A percentile compares a stretch with the other conserved stretches of the same genome.
Evolutionary conservation across 768 basidiomycete species (phyloP).

Genomic region (Phylloporus scabripes): DNA sequence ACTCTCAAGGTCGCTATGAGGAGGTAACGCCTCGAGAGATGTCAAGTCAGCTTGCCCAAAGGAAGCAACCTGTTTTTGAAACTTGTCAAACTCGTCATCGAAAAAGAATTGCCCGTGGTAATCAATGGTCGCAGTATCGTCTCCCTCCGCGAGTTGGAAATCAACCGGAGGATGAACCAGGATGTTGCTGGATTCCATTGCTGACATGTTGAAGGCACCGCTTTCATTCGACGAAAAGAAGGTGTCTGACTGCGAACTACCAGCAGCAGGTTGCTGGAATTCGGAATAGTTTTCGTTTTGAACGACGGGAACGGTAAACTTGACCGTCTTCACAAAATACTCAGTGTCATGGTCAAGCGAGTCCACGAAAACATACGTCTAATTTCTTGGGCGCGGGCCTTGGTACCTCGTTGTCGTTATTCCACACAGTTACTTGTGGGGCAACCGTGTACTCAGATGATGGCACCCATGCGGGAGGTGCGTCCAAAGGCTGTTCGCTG

Average conservation of each 20-base stretch:
- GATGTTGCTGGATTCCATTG: slow-evolving; percentile 30
- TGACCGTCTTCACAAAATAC: slow-evolving; percentile 7
- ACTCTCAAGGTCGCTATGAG: slow-evolving; percentile 15
- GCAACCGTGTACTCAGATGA: not conserved
- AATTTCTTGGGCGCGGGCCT: not conserved
- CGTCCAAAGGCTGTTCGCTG: not conserved
- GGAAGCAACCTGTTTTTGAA: slow-evolving; percentile 7
- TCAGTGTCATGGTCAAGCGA: not conserved
- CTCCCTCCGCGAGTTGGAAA: slow-evolving; percentile 31
- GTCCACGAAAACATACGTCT: slow-evolving; percentile 7
- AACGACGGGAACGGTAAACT: slow-evolving; percentile 11
- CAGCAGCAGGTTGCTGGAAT: not conserved
- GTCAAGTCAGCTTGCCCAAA: slow-evolving; percentile 2
- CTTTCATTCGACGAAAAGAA: slow-evolving; percentile 30
- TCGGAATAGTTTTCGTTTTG: slow-evolving; percentile 6
- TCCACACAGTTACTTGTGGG: slow-evolving; percentile 8
- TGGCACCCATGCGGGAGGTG: slow-evolving; percentile 3
- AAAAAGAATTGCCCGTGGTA: slow-evolving; percentile 18
- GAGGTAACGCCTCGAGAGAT: slow-evolving; percentile 2
- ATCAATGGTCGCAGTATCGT: not conserved
- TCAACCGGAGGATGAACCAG: slow-evolving; percentile 33
- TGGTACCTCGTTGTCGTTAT: not conserved
- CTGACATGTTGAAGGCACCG: slow-evolving; percentile 33
- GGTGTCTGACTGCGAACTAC: not conserved
- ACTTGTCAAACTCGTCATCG: slow-evolving; percentile 11